Percentiles rank a stretch among this genome's conserved stretches.
Evolutionary conservation across 73 alveolate genomes (phyloP).

Genomic region (Chromera velia): DNA sequence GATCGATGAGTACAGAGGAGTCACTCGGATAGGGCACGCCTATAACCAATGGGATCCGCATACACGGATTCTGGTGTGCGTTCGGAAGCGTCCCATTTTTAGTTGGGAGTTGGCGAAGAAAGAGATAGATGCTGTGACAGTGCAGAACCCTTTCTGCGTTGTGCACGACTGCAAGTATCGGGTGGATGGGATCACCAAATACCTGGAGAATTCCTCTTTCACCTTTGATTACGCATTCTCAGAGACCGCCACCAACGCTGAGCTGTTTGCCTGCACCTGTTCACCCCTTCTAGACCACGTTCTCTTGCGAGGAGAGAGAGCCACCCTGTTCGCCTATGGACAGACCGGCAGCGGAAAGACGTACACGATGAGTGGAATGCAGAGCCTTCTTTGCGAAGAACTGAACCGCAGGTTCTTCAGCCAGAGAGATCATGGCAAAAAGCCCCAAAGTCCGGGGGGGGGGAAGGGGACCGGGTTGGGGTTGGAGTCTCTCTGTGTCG

Average conservation of each 20-base stretch:
- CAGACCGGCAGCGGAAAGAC: conserved; percentile 98
- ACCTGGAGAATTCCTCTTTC: conserved; percentile 85
- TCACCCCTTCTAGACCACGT: conserved; percentile 65
- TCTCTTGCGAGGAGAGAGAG: conserved; percentile 71
- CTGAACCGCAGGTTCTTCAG: conserved; percentile 45
- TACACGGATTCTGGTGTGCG: conserved; percentile 71
- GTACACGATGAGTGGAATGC: conserved; percentile 82
- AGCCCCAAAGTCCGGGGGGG: too few species aligned
- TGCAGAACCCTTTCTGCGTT: conserved; percentile 78
- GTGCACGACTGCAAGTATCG: conserved; percentile 73
- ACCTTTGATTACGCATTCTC: conserved; percentile 76
- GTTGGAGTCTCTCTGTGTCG: conserved; percentile 52
- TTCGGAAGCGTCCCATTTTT: conserved; percentile 89
- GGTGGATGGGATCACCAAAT: conserved; percentile 96
- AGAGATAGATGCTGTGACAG: conserved; percentile 89
- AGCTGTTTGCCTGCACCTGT: conserved; percentile 60
- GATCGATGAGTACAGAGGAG: conserved; percentile 58
- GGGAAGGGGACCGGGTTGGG: too few species aligned
- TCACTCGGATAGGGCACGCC: conserved; percentile 45
- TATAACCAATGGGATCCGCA: conserved; percentile 22
- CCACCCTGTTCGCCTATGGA: conserved; percentile 95
- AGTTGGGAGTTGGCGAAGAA: conserved; percentile 76
- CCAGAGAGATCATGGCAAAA: conserved; percentile 15
- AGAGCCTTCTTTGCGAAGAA: conserved; percentile 69
- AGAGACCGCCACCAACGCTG: conserved; percentile 64